These are phyloP conservation scores for Cynanchum wilfordii DNA, from an alignment of 257 asterid genomes.

Conservation along the genomic window DNA sequence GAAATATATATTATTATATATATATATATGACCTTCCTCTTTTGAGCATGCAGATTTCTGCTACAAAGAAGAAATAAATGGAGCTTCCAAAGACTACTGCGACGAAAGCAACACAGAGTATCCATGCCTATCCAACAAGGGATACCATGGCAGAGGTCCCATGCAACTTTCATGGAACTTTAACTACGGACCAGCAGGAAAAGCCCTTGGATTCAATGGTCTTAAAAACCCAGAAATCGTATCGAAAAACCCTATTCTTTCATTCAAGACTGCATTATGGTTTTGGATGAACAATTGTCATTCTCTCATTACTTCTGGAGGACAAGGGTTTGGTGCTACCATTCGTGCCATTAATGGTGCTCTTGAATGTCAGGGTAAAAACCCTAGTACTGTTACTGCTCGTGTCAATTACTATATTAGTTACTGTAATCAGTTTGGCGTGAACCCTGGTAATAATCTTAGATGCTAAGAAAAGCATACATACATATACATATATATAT, in stretches of 20 bases:
- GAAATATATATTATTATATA: too few relatives aligned
- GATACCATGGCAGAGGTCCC: slow-evolving; percentile 15
- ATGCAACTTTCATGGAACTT: slow-evolving; percentile 11
- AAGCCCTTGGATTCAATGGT: slow-evolving; percentile 2
- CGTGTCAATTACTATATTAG: slow-evolving; percentile 2
- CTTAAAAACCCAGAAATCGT: slow-evolving; percentile 3
- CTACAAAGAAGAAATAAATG: slow-evolving; percentile 9
- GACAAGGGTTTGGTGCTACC: slow-evolving; percentile 12
- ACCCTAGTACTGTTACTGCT: neutral
- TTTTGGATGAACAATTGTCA: slow-evolving; percentile 16
- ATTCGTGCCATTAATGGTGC: slow-evolving; percentile 10
- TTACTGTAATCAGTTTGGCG: slow-evolving; percentile 5
- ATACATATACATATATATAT: too few relatives aligned
- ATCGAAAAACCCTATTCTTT: neutral
- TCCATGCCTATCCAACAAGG: slow-evolving; percentile 9
- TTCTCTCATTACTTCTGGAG: slow-evolving; percentile 4
- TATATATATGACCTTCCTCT: too few relatives aligned
- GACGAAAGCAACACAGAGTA: neutral
- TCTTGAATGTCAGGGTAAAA: slow-evolving; percentile 3
- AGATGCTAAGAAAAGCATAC: slow-evolving; percentile 4
- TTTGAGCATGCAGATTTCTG: slow-evolving; percentile 7
- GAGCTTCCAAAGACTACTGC: slow-evolving; percentile 5
- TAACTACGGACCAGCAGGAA: slow-evolving; percentile 14
- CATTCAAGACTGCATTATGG: slow-evolving; percentile 17
- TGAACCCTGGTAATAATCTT: slow-evolving; percentile 4